A percentile compares a stretch with the other conserved stretches of the same genome.
phyloP scores from a whole-genome alignment of 371 early-diverging fungal genomes.

The Paraphysoderma sedebokerense region DNA sequence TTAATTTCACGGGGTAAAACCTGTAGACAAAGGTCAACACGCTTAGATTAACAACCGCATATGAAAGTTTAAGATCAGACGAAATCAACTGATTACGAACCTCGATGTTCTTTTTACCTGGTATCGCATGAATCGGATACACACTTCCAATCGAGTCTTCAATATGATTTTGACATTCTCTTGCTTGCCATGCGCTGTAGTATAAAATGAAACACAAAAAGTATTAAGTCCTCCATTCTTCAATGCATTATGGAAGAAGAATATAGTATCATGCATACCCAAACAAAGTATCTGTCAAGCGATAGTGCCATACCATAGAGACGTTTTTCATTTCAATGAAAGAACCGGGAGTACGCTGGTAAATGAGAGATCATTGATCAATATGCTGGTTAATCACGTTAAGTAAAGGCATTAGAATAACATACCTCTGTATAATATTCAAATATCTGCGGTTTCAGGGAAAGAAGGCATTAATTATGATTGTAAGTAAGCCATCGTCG shows the following conservation, averaged over 20 bases:
- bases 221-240: background rate
- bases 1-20: slow-evolving; percentile 40
- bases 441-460: slow-evolving; percentile 60
- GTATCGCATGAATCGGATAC: slow-evolving; percentile 73
- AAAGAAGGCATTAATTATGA: slow-evolving; percentile 66
- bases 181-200: slow-evolving; percentile 65
- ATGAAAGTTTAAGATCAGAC: no score
- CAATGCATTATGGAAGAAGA: background rate
- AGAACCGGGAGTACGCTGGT: slow-evolving; percentile 19
- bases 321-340: slow-evolving; percentile 41
- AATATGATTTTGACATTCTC: slow-evolving; percentile 83
- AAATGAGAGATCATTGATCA: background rate
- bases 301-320: slow-evolving; percentile 35
- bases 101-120: slow-evolving; percentile 88
- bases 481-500: slow-evolving; percentile 49
- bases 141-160: slow-evolving; percentile 82
- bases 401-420: background rate
- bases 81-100: no score
- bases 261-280: slow-evolving; percentile 3
- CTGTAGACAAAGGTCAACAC: no score
- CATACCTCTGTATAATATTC: slow-evolving; percentile 29
- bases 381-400: background rate
- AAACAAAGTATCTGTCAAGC: slow-evolving; percentile 12
- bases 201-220: no score
- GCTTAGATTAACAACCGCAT: no score